These are phyloP conservation scores for Hypoxylon sp. DNA, from an alignment of 2,329 filamentous ascomycete species.

Conservation along the genomic window DNA sequence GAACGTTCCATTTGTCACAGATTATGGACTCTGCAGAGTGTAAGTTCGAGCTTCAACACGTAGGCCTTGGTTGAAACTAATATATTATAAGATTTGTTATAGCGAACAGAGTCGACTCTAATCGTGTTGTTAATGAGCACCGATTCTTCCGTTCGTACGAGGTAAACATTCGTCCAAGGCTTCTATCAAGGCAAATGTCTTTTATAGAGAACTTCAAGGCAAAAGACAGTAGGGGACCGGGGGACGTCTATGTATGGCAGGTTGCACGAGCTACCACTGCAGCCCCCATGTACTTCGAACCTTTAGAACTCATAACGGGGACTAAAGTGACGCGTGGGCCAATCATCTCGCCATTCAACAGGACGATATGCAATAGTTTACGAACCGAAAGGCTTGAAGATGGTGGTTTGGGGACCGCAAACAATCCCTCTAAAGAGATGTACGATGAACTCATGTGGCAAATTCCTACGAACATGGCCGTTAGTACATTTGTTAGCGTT, in stretches of 20 bases:
- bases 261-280: conserved; percentile 38
- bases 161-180: background rate
- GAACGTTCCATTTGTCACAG: conserved; percentile 27
- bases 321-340: background rate
- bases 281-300: conserved; percentile 36
- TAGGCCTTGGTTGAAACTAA: background rate
- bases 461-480: background rate
- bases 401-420: conserved; percentile 29
- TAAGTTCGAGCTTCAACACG: conserved; percentile 9
- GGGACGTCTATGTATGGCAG: conserved; percentile 18
- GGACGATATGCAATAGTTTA: background rate
- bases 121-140: background rate
- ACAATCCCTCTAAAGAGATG: conserved; percentile 36
- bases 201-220: background rate
- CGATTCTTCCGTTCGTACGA: conserved; percentile 23
- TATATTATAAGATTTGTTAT: background rate
- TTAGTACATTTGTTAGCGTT: conserved; percentile 32
- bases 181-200: background rate
- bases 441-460: conserved; percentile 17
- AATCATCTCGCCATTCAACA: background rate
- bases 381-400: conserved; percentile 21
- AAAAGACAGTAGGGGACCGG: background rate
- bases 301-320: conserved; percentile 4
- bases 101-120: conserved; percentile 7
- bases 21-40: conserved; percentile 35